phyloP scores from a whole-genome alignment of 176 grass and related monocot species.

The Oryza meridionalis region DNA sequence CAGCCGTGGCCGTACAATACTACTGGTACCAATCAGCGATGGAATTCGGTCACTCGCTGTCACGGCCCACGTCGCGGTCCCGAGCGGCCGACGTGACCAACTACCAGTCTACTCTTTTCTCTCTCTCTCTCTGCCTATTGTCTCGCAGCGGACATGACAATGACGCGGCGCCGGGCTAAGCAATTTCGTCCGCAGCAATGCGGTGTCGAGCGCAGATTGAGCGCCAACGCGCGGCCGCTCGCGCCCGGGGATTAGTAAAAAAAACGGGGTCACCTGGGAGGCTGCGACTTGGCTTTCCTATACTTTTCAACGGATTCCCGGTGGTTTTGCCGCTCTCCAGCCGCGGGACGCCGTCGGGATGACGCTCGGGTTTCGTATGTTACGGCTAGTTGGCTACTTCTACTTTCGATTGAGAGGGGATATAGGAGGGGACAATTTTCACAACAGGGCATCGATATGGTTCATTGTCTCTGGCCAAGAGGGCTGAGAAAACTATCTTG shows the following conservation, averaged over 20 bases:
- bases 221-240: constrained; percentile 9
- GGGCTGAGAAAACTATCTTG: no score
- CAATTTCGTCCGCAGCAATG: constrained; percentile 34
- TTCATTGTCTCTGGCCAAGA: no score
- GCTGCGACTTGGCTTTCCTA: not conserved
- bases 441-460: no score
- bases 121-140: not conserved
- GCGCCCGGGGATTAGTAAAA: not conserved
- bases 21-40: not conserved
- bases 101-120: constrained; percentile 30
- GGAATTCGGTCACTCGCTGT: constrained; percentile 32
- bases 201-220: constrained; percentile 47
- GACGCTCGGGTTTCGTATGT: not conserved
- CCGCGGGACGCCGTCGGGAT: not conserved
- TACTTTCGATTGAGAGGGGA: not conserved
- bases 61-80: constrained; percentile 25
- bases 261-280: not conserved
- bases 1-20: not conserved
- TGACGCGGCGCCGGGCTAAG: constrained; percentile 21
- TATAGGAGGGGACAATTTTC: no score
- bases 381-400: not conserved
- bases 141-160: not conserved
- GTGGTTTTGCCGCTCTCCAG: not conserved
- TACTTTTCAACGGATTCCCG: constrained; percentile 16
- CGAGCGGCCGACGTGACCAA: constrained; percentile 37